Base-by-base conservation (phyloP, 495 filamentous ascomycete genomes). In the Elasticomyces elasticus region DNA sequence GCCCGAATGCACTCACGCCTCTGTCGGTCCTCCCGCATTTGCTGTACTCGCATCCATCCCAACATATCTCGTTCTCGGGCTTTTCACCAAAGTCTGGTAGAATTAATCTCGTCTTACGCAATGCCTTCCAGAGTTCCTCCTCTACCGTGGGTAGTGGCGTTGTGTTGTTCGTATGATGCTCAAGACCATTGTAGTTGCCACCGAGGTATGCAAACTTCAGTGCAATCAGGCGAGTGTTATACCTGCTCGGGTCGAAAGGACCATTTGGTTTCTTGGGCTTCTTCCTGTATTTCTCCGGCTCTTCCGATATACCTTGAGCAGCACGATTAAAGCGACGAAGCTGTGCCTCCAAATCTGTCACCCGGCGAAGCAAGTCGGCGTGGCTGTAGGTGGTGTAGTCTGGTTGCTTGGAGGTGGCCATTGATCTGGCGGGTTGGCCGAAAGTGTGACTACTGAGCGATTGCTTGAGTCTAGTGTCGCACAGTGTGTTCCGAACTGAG, bases 1-100 rank as follows among this genome's bases (percentile, higher is more conserved):
- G 92, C 4, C 92, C 94, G 74, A 97, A 98, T 5, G 92, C 89
- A 71, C 88, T 95, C 26, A 98, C 92, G 22, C 92, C 92, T 51
- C 78, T 77, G 65, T 98, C 92, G 15, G 92, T 98, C 50, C 92
- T 74, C 1, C 92, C 92, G 62, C 91, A 94, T 66, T 97, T 98
- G 0, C 86, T 86, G 68, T 96, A 98, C 44, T 94, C 84, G 63
- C 77, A 86, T 0, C 81, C 81, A 28, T 85, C 79, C 77, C 87
- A 95, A 64, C 86, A 83, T 17, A 83, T 70, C 42, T 74, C 62
- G 9, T 50, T 58, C 62, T 64, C 57, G n/a, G 23, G 49, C 35
- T 44, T n/a, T 44, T 56, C 49, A 5, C 13, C 27, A 15, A 53
- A 74, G 15, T 78, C 72, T 2, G 90, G 88, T 52, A 82, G 82